Evolutionary conservation across 225 moss, liverwort and hornwort genomes (phyloP), one percentile per base, ranked within the genome.

Genomic region (Pseudoscleropodium purum): DNA sequence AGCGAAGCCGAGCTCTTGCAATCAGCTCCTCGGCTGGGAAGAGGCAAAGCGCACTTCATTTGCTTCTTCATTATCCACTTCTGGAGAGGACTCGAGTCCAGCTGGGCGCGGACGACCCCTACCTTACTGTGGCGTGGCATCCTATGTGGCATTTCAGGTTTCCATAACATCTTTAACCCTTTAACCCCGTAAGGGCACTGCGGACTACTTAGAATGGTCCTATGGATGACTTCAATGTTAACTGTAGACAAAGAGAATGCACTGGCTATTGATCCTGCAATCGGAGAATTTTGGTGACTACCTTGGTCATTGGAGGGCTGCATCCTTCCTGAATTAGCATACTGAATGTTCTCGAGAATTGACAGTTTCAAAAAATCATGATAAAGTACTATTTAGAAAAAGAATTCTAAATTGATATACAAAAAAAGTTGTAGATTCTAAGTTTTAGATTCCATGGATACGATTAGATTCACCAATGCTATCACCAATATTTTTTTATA

Each of bases 41-140:
- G 85, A 63, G n/a, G 86, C 75, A n/a, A 21, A 5, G 20, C 76
- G 3, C 51, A 39, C 52, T 39, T 15, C 7, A 31, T 26, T 30
- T 59, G 83, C 86, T 83, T 31, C 78, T 79, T 73, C 89, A 86
- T 90, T 92, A 92, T 92, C 92, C 90, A 89, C 92, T 92, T 84
- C 89, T 41, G 9, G 31, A 45, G 25, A 82, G 24, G 75, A 41
- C 69, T 88, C 49, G 66, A 26, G 83, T 83, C 83, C 86, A 70
- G 74, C 66, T 41, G 18, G 30, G 59, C 41, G 10, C 30, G 13
- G 45, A 49, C 47, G 26, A 82, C 52, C 41, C 54, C 4, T 54
- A 15, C 6, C 24, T 36, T 36, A 18, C 1, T 47, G 31, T 31
- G 29, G 82, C 13, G 49, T 90, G 90, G 67, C 45, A 6, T 6